Evolutionary conservation across 2,329 filamentous ascomycete genomes (phyloP).

Genomic region (Talaromyces atroroseus): DNA sequence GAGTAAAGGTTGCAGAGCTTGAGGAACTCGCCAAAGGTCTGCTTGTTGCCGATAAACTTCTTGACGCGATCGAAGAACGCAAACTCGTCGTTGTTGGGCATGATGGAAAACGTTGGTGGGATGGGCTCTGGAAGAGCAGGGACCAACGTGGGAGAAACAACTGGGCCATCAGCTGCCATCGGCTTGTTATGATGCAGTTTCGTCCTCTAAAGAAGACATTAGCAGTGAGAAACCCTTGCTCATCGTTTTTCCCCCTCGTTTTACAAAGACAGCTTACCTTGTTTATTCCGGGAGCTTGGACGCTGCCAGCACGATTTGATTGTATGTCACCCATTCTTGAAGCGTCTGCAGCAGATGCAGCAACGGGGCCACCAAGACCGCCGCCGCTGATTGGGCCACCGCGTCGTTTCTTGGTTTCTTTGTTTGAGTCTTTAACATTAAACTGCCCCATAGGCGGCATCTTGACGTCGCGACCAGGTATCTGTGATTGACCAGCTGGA

Average conservation of each 20-base stretch:
- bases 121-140: slow-evolving; percentile 84
- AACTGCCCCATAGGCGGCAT: slow-evolving; percentile 96
- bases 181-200: slow-evolving; percentile 68
- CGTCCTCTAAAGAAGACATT: slow-evolving; percentile 54
- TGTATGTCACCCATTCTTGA: slow-evolving; percentile 30
- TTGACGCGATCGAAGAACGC: slow-evolving; percentile 94
- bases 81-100: slow-evolving; percentile 78
- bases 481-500: slow-evolving; percentile 44
- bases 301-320: slow-evolving; percentile 28
- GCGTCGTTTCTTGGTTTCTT: slow-evolving; percentile 85
- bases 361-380: slow-evolving; percentile 28
- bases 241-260: too few relatives aligned
- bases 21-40: slow-evolving; percentile 88
- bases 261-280: slow-evolving; percentile 46
- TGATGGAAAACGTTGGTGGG: slow-evolving; percentile 65
- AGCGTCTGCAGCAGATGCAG: slow-evolving; percentile 28
- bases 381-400: slow-evolving; percentile 47
- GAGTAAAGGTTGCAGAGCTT: slow-evolving; percentile 96
- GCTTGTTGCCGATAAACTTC: slow-evolving; percentile 90
- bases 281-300: slow-evolving; percentile 40
- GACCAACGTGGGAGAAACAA: slow-evolving; percentile 79
- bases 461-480: slow-evolving; percentile 52
- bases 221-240: slow-evolving; percentile 15
- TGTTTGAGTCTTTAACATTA: slow-evolving; percentile 73
- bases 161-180: slow-evolving; percentile 51